Evolutionary conservation across 768 basidiomycete genomes (phyloP), one percentile per base, ranked within the genome.

Genomic region (Tulasnella sp.): DNA sequence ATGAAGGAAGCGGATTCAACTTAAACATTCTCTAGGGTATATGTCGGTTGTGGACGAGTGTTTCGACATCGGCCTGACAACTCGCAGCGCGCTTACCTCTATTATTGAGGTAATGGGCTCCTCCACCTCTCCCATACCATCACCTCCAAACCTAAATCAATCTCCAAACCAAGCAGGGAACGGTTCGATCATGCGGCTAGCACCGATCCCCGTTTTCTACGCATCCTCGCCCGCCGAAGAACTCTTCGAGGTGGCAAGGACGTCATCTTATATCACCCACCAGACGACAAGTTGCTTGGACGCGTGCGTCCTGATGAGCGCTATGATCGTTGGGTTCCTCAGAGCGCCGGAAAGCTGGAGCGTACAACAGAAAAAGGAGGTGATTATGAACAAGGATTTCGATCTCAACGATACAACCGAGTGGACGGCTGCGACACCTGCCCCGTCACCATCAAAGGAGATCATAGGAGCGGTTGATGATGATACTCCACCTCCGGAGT

Each of bases 51-150:
- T 49, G 17, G 55, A 50, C 17, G 25, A 55, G 29, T 60, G 59
- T 45, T 60, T 60, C 36, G 59, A 60, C 17, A 57, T 60, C 36
- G 59, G 59, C 12, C 48, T 34, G 29, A 32, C 59, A 27, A 57
- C 49, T 21, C 12, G 23, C 21, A 23, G 17, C 40, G 50, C 9
- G 45, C 49, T 17, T 25, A 27, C 46, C 19, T 37, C 6, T 49
- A 19, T 35, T 19, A 15, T 5, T 5, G 12, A 29, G 39, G 25
- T 9, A 37, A 58, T 12, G 6, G 5, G 15, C 39, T 14, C 48
- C 15, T 19, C 15, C 15, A 19, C 25, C 27, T 19, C 27, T 36
- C 4, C 55, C 42, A 21, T n/a, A 27, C 12, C 31, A n/a, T 25
- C 43, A 15, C 21, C 32, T 11, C 42, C 42, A 9, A 19, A 46